Base-by-base conservation (phyloP, 495 filamentous ascomycete genomes). In the Aspergillus nanangensis region DNA sequence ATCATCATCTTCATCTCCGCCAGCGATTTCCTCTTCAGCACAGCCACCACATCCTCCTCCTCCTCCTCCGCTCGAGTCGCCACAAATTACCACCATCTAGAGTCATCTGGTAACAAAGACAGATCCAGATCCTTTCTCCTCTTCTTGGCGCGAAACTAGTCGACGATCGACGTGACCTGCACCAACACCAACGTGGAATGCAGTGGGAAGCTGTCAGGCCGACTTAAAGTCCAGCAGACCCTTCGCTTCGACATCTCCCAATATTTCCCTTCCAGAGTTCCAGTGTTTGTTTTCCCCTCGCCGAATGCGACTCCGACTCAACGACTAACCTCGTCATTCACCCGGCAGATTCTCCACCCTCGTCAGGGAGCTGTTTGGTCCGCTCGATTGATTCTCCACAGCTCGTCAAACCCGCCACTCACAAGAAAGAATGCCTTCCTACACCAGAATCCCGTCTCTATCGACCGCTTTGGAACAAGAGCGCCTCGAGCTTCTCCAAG, bases 401-500 rank as follows among this genome's bases (percentile, higher is more conserved):
- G 20, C 35, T 41, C 35, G 41, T 53, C 53, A 41, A 36, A 36
- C 24, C 49, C 40, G 40, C 48, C 52, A 46, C 58, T 53, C 46
- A 15, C 46, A 17, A 38, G 41, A 38, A 13, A 38, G 32, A 8
- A 44, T 43, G 40, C 31, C 42, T 7, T 33, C 34, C 34, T 37
- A 37, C 34, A 37, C 4, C 40, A 18, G 41, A 27, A 32, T 21
- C 23, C 13, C 21, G 29, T 44, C 41, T 27, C 22, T 58, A 32
- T 51, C 46, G 35, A 45, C 51, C 22, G 56, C 56, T 11, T 43
- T 58, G 17, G 56, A 58, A 45, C 41, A 58, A 45, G 56, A 58
- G 38, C 56, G 56, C 5, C 52, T 51, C 11, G 56, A 58, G 35
- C 48, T 58, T 18, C 36, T 47, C 21, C 41, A 41, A 18, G 50